These are phyloP conservation scores for Peronospora destructor DNA, from an alignment of 352 stramenopile genomes.

Conservation along the genomic window DNA sequence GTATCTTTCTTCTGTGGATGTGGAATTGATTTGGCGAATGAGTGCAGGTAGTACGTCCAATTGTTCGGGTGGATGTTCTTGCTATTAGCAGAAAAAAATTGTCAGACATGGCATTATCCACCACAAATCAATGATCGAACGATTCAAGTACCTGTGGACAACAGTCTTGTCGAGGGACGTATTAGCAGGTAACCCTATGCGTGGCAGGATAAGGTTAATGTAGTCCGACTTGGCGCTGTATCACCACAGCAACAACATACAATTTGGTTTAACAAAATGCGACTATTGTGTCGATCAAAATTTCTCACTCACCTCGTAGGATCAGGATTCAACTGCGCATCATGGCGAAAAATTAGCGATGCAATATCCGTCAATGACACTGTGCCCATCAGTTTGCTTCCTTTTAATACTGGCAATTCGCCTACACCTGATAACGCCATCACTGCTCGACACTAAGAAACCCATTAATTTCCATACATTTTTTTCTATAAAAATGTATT, in stretches of 20 bases:
- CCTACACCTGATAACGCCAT: conserved; percentile 67
- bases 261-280: neutral
- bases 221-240: conserved; percentile 85
- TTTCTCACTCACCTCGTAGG: conserved; percentile 36
- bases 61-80: conserved; percentile 31
- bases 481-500: too few species aligned
- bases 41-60: conserved; percentile 60
- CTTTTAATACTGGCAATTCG: conserved; percentile 60
- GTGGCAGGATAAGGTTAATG: conserved; percentile 80
- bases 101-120: conserved; percentile 3
- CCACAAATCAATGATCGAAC: neutral
- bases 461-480: neutral
- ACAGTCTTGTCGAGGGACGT: conserved; percentile 47
- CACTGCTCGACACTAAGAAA: conserved; percentile 56
- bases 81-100: conserved; percentile 13
- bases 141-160: conserved; percentile 26
- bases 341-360: conserved; percentile 58
- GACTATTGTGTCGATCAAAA: neutral
- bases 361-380: conserved; percentile 78
- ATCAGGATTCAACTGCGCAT: conserved; percentile 40
- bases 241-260: neutral
- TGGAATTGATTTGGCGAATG: conserved; percentile 70
- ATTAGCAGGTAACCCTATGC: conserved; percentile 72
- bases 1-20: conserved; percentile 68
- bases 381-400: conserved; percentile 61